Percentiles rank a stretch among this genome's conserved stretches.
Evolutionary conservation across 2,329 filamentous ascomycete genomes (phyloP).

Genomic region (Microcera coccophila): DNA sequence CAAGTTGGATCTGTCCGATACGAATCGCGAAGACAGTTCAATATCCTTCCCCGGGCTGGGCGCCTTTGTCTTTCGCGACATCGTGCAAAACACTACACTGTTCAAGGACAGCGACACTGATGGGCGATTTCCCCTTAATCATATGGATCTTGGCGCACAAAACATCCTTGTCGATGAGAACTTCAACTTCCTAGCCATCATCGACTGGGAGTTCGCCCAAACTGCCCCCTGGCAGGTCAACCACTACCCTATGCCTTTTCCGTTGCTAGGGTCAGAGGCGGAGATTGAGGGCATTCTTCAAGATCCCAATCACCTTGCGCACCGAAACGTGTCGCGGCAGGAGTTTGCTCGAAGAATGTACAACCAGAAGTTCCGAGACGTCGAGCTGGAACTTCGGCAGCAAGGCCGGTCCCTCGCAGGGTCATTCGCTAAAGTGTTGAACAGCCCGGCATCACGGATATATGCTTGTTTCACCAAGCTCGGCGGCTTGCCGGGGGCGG

Average conservation of each 20-base stretch:
- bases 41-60: conserved; percentile 4
- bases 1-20: neutral
- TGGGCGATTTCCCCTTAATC: conserved; percentile 23
- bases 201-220: conserved; percentile 33
- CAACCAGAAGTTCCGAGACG: conserved; percentile 9
- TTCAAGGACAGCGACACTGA: conserved; percentile 17
- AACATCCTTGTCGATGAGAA: conserved; percentile 31
- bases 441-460: conserved; percentile 18
- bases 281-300: conserved; percentile 13
- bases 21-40: neutral
- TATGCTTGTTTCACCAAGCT: conserved; percentile 12
- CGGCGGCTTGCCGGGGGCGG: conserved; percentile 1
- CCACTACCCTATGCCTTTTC: conserved; percentile 31
- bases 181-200: conserved; percentile 30
- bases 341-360: too few relatives aligned
- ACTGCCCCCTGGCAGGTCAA: conserved; percentile 28
- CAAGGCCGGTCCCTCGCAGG: neutral
- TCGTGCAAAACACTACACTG: conserved; percentile 15
- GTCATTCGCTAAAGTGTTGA: conserved; percentile 12
- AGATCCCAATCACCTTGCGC: conserved; percentile 14
- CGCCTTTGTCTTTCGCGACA: conserved; percentile 22
- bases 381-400: conserved; percentile 8
- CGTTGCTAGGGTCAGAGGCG: conserved; percentile 14
- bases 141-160: conserved; percentile 33
- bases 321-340: conserved; percentile 15